Evolutionary conservation across 1,284 basidiomycete genomes (phyloP), one percentile per base, ranked within the genome.

Genomic region (Exobasidium rhododendri): DNA sequence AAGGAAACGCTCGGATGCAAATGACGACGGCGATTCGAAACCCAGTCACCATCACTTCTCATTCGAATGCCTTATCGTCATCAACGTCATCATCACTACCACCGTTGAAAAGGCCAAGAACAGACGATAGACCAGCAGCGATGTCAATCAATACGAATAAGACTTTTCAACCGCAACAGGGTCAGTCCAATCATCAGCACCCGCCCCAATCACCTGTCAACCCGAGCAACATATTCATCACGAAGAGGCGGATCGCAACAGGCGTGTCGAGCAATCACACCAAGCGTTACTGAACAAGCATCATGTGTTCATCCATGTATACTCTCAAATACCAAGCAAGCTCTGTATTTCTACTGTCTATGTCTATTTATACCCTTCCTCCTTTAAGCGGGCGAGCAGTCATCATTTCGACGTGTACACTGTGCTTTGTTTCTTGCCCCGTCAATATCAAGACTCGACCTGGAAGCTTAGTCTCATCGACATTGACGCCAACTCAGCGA

Each of bases 401-500:
- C n/a, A n/a, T n/a, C n/a, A n/a, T n/a, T n/a, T n/a, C n/a, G n/a
- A n/a, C n/a, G n/a, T n/a, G n/a, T n/a, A n/a, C n/a, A n/a, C n/a
- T n/a, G n/a, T n/a, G n/a, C n/a, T n/a, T n/a, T n/a, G n/a, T n/a
- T n/a, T n/a, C n/a, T n/a, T n/a, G n/a, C n/a, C n/a, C n/a, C n/a
- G n/a, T n/a, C 45, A 22, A 32, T 29, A 35, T 55, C 30, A 55
- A 45, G 35, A 68, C 26, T 46, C 62, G 22, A 75, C 52, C 30
- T 68, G 66, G 52, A 81, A 76, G 58, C 73, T 69, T 58, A 85
- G 79, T 71, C 82, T 80, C 73, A 86, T 84, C 57, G 84, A 84
- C 84, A 85, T 85, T 43, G 83, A 83, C 11, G 84, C 84, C 73
- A 86, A 81, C 75, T 86, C 85, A 14, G 84, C 84, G 31, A 84